Base-by-base conservation (phyloP, 1,139 yeast species). In the Barnettozyma hawaiiensis region DNA sequence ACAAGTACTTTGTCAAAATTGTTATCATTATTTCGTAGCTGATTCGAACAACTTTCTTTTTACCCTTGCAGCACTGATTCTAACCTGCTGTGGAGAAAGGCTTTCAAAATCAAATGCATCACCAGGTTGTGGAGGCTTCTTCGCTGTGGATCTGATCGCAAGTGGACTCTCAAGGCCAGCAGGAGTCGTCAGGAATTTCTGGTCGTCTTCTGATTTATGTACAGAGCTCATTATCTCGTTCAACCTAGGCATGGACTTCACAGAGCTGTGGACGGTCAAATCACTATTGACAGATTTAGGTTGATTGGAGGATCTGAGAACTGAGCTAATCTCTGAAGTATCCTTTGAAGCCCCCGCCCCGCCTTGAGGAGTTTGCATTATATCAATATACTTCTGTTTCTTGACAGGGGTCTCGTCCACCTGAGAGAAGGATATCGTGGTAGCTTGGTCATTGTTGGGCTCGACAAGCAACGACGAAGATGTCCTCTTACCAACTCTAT, bases 331-430 rank as follows among this genome's bases (percentile, higher is more conserved):
- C 35, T 20, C 35, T 14, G 12, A 21, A 7, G 21, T n/a, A 7
- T 18, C 35, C 23, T 15, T 21, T 32, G 15, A 15, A 3, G 18
- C 24, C 12, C 43, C n/a, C n/a, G n/a, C n/a, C n/a, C n/a, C n/a
- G n/a, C n/a, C 47, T 5, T 38, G 34, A 20, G 58, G 58, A 1
- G 58, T 54, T 12, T 41, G 37, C 21, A 51, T 35, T 15, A 48
- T 44, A 33, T 50, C 45, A 4, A 48, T 39, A 7, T 45, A 31
- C 24, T 47, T 51, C 5, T 45, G 44, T 12, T 48, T 47, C 42
- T 55, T 59, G 40, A 52, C 44, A 22, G 69, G 69, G 2, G 67
- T 64, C 2, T 59, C 63, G 15, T 55, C 59, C 6, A 65, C 62
- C 46, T 65, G 69, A 1, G 63, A 51, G 22, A 59, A 44, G 5